These are phyloP conservation scores for Yamadazyma atmosphaerica DNA, from an alignment of 1,139 yeast genomes.

Conservation along the genomic window DNA sequence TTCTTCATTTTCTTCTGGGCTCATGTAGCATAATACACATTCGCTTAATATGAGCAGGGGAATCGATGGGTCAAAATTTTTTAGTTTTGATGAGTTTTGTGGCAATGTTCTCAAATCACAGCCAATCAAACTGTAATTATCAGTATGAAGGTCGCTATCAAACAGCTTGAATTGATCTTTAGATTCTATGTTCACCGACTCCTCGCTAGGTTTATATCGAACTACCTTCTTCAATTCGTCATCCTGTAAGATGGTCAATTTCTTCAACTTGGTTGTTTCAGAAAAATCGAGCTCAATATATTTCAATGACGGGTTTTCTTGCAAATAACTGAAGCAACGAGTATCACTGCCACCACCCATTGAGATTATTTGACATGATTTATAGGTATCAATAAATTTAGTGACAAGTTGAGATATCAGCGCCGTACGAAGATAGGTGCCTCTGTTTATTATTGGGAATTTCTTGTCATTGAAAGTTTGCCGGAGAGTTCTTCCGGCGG, in stretches of 20 bases:
- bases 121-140: slow-evolving; percentile 54
- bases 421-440: slow-evolving; percentile 75
- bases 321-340: slow-evolving; percentile 56
- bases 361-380: slow-evolving; percentile 63
- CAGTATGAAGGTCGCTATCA: slow-evolving; percentile 39
- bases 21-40: slow-evolving; percentile 84
- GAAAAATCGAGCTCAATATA: slow-evolving; percentile 80
- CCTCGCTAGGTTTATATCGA: slow-evolving; percentile 11
- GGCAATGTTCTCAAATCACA: slow-evolving; percentile 50
- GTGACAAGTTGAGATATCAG: slow-evolving; percentile 59
- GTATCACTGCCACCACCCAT: slow-evolving; percentile 98
- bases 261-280: slow-evolving; percentile 61
- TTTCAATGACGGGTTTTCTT: slow-evolving; percentile 23
- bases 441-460: slow-evolving; percentile 78
- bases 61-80: slow-evolving; percentile 20
- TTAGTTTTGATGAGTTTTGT: slow-evolving; percentile 4
- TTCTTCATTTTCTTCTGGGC: slow-evolving; percentile 53
- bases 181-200: slow-evolving; percentile 10
- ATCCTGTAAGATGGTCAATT: slow-evolving; percentile 47
- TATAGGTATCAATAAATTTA: slow-evolving; percentile 42
- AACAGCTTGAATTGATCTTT: slow-evolving; percentile 25
- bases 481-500: slow-evolving; percentile 43
- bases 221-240: slow-evolving; percentile 21
- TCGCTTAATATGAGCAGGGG: slow-evolving; percentile 84
- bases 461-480: slow-evolving; percentile 47